A percentile compares a stretch with the other conserved stretches of the same genome.
phyloP scores from a whole-genome alignment of 495 filamentous ascomycete genomes.

The Aspergillus taichungensis region DNA sequence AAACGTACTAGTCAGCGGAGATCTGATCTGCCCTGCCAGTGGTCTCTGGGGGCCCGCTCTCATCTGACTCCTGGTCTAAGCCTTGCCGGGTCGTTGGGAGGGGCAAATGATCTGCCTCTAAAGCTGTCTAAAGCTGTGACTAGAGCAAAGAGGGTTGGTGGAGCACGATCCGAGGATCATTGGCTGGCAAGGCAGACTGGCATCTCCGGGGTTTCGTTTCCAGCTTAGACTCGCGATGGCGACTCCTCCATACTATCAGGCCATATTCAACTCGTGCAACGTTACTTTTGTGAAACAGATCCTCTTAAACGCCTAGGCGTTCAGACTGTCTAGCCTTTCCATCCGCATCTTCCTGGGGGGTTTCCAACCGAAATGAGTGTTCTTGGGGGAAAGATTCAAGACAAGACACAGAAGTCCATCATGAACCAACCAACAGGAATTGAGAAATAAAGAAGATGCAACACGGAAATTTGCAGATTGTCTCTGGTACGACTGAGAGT shows the following conservation, averaged over 20 bases:
- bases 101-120: not conserved
- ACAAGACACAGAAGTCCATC: no score
- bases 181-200: constrained; percentile 7
- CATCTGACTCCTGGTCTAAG: no score
- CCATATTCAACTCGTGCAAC: constrained; percentile 8
- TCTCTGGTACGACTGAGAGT: constrained; percentile 10
- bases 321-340: constrained; percentile 10
- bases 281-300: constrained; percentile 17
- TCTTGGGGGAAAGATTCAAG: not conserved
- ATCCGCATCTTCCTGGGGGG: constrained; percentile 6
- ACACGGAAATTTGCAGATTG: constrained; percentile 15
- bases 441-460: constrained; percentile 6
- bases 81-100: no score
- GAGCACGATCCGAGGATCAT: constrained; percentile 2
- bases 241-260: constrained; percentile 5
- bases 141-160: constrained; percentile 3
- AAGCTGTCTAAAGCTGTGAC: not conserved
- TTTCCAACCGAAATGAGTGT: constrained; percentile 7
- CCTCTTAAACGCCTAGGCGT: constrained; percentile 13
- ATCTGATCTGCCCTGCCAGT: constrained; percentile 3
- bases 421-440: no score
- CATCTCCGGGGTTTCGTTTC: constrained; percentile 5
- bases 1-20: constrained; percentile 17
- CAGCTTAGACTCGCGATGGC: constrained; percentile 8
- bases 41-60: no score